Evolutionary conservation across 1,284 basidiomycete genomes (phyloP), one percentile per base, ranked within the genome.

Genomic region (Austropuccinia psidii): DNA sequence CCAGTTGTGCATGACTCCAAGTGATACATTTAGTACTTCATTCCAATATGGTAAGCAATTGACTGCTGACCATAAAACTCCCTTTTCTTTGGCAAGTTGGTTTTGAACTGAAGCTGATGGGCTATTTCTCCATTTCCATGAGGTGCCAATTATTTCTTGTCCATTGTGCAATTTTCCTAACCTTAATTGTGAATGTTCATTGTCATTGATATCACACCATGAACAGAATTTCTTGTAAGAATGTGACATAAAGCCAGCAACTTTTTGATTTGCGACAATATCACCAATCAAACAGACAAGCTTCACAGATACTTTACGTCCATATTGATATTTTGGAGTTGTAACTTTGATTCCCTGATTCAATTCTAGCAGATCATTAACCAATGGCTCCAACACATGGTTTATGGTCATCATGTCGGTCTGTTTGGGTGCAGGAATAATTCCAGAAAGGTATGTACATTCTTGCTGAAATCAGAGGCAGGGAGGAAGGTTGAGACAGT

Each of bases 1-100:
- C 49, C 49, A 62, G 37, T 62, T 62, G 24, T 62, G 60, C 60
- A 62, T 62, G 9, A 62, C 24, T 37, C 60, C 60, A 7, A 62
- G 13, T 24, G 41, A 9, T 7, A 62, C 60, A 62, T 62, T 31
- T 15, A 41, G 37, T 6, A 62, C 60, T 7, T 11, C 13, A 27
- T 62, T 37, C 27, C 37, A 15, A 17, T 62, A 62, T n/a, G 33
- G 60, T 6, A 62, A 24, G 21, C 15, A n/a, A 45, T 62, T 62
- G 24, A 62, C 33, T 11, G 9, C 60, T 24, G 60, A 62, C 6
- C 21, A 62, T 13, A 31, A 15, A 9, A 43, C 60, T 7, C 60
- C 31, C 7, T 13, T 9, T 43, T 21, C 60, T 62, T 45, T 37
- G n/a, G 43, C 13, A 11, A 62, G 19, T 52, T 52, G 19, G 27